Evolutionary conservation across 495 filamentous ascomycete species (phyloP).

Genomic region (Barbatosphaeria neglecta): DNA sequence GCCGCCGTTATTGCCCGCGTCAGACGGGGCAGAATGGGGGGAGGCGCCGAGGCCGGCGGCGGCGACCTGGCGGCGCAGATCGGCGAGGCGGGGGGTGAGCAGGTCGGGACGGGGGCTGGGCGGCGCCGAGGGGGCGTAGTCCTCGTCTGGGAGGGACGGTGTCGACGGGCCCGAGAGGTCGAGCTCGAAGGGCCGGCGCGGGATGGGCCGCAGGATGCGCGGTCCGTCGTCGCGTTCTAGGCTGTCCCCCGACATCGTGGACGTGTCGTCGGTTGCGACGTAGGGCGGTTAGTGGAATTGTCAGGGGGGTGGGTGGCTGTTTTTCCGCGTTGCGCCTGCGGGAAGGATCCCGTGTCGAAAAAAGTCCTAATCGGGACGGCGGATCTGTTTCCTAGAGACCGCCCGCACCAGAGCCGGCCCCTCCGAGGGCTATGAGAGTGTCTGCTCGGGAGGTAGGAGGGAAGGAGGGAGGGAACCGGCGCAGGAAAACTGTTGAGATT

Average conservation of each 20-base stretch:
- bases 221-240: constrained; percentile 23
- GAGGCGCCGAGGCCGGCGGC: neutral
- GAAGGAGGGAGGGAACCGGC: neutral
- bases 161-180: constrained; percentile 39
- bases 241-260: neutral
- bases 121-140: constrained; percentile 30
- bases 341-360: too few species aligned
- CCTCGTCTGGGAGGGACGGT: constrained; percentile 35
- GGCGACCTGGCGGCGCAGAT: constrained; percentile 13
- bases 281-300: neutral
- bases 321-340: too few species aligned
- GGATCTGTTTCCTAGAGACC: too few species aligned
- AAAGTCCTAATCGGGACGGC: too few species aligned
- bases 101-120: constrained; percentile 26
- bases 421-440: too few species aligned
- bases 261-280: neutral
- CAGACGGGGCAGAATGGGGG: neutral
- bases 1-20: constrained; percentile 8
- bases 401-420: too few species aligned
- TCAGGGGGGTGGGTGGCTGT: too few species aligned
- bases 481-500: constrained; percentile 2
- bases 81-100: constrained; percentile 24
- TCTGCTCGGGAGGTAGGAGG: neutral
- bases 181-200: constrained; percentile 63
- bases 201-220: constrained; percentile 57